Percentiles rank a stretch among this genome's conserved stretches.
Evolutionary conservation across 2,329 filamentous ascomycete species (phyloP).

Genomic region (Aaosphaeria pasadenensis): DNA sequence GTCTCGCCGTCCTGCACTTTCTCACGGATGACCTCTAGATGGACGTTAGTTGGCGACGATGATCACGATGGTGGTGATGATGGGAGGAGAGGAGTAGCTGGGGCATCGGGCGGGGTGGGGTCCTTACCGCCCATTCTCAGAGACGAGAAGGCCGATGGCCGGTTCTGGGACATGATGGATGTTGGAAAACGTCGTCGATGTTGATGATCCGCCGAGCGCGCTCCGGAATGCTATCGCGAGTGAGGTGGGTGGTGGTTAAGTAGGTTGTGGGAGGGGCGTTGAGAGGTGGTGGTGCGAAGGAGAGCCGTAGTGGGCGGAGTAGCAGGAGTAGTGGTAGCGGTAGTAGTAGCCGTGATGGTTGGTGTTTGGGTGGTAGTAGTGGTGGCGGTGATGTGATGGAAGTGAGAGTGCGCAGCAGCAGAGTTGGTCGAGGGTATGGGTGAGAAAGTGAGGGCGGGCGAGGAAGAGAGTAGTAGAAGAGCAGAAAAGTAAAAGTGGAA

Average conservation of each 20-base stretch:
- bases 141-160: constrained; percentile 82
- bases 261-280: constrained; percentile 41
- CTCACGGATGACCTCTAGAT: constrained; percentile 89
- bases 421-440: background rate
- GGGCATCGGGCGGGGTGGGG: constrained; percentile 1
- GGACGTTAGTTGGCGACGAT: constrained; percentile 28
- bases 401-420: constrained; percentile 1
- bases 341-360: constrained; percentile 10
- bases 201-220: constrained; percentile 23
- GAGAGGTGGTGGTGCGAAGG: constrained; percentile 32
- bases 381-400: constrained; percentile 9
- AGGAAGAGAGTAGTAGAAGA: too few relatives aligned
- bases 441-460: background rate
- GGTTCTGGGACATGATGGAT: constrained; percentile 77
- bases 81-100: background rate
- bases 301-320: constrained; percentile 55
- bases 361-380: constrained; percentile 4
- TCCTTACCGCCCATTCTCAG: constrained; percentile 96
- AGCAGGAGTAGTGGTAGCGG: constrained; percentile 9
- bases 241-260: constrained; percentile 43
- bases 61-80: constrained; percentile 2
- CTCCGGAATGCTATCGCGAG: constrained; percentile 40
- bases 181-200: constrained; percentile 14
- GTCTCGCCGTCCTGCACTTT: constrained; percentile 98
- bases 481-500: background rate